Base-by-base conservation (phyloP, 208 protist genomes). In the Leishmania martiniquensis region DNA sequence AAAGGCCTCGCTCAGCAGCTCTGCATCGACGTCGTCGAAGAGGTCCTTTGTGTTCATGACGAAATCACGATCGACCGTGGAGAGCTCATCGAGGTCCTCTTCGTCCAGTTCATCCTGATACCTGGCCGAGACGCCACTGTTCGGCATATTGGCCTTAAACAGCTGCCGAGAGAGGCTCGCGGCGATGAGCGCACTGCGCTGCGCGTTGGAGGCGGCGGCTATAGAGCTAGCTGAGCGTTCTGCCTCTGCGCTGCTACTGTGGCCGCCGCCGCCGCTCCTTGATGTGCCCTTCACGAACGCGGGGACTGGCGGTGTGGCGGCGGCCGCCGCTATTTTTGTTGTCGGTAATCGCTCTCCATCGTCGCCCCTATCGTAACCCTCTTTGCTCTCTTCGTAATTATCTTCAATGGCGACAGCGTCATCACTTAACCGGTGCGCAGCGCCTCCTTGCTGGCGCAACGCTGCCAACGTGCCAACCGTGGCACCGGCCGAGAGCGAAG, bases 1-100 rank as follows among this genome's bases (percentile, higher is more conserved):
- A 77, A 96, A 95, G 51, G 87, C 75, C 39, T 81, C 76, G 13
- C 81, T 80, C 0, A 95, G 86, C 66, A 96, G 80, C 69, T 90
- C 84, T 13, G 76, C 68, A 71, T 95, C 91, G 25, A 94, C 91
- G 32, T 96, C 87, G 20, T 88, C 83, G 78, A 97, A 93, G 52
- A 97, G 80, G 37, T 91, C 82, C 10, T 87, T 82, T 29, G 91
- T 91, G 76, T 85, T 83, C 44, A 82, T 74, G 10, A 95, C 80
- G 79, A 97, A 95, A 34, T 91, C 85, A 1, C 78, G 73, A 76
- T 95, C 93, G 15, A 72, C 80, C 4, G 71, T 57, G 25, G 83
- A 77, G 55, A 88, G 65, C 37, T 80, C 63, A 13, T 85, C 78
- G 51, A 89, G 47, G 51, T 89, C 86, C 66, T 87, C 88, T 20